Base-by-base conservation (phyloP, 1,284 basidiomycete genomes). In the Ustilago shanxiensis region DNA sequence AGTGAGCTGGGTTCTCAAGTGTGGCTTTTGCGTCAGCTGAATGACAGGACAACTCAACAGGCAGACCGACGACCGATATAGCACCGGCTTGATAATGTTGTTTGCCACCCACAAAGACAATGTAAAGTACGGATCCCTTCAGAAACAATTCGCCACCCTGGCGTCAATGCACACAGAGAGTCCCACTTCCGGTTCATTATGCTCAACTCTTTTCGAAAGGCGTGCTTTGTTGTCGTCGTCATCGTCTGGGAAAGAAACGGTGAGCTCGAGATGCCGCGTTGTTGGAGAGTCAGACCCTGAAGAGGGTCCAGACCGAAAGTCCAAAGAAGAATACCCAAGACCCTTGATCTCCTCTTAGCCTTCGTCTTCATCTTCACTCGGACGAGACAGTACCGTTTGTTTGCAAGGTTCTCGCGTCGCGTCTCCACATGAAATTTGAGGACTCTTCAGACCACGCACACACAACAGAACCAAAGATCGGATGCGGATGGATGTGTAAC, bases 21-120 rank as follows among this genome's bases (percentile, higher is more conserved):
- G 56, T 58, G 44, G 56, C 44, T 49, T 58, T 29, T 47, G 24
- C 57, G 33, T 49, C 57, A 44, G 39, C 54, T 44, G 54, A 45
- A 44, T 37, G 33, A 10, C 2, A 49, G 13, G 11, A 33, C 47
- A n/a, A 26, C 47, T 10, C 10, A 9, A 49, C 47, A 26, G 2
- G 20, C 22, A 24, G 24, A 20, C 13, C 44, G 8, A 41, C 22
- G n/a, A 22, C 11, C 44, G 44, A 45, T 9, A 45, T n/a, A 45
- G 10, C n/a, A 22, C n/a, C n/a, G 44, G 11, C 44, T 22, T 22
- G 5, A 11, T 33, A n/a, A 11, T 33, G 31, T 33, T 11, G 5
- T 33, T 33, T 11, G 5, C 11, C 31, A 33, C 31, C 31, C 11
- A n/a, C n/a, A n/a, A n/a, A n/a, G n/a, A n/a, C n/a, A n/a, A n/a